Base-by-base conservation (phyloP, 768 basidiomycete genomes). In the Agaricus sinodeliciosus region DNA sequence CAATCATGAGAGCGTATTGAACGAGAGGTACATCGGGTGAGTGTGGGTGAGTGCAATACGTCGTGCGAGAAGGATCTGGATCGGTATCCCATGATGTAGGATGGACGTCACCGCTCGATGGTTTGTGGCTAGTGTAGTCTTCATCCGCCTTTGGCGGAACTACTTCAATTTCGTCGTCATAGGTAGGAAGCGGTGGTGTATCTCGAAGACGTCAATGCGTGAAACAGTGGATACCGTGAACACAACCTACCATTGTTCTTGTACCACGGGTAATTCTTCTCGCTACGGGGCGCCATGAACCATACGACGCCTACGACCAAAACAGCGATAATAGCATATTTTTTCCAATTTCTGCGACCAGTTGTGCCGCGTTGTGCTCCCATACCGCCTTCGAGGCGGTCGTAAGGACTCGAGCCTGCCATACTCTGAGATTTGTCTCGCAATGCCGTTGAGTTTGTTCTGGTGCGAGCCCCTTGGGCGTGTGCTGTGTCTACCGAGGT, bases 1-100 rank as follows among this genome's bases (percentile, higher is more conserved):
- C 96, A 70, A 98, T 90, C 85, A 97, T 96, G 62, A 98, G 79
- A 0, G 92, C 94, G 67, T 90, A 99, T 65, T 93, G 91, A 11
- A 95, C 86, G 53, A 95, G 73, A 0, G 78, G 80, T 22, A 70
- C 61, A 55, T 67, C 61, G 1, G 76, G 59, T 12, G 67, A 68
- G 65, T 82, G 67, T 0, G 91, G 80, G 0, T 66, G 51, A 0
- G 76, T 77, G 70, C 94, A 97, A 70, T 84, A 71, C 0, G 84
- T 79, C 0, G 92, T 94, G 56, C 77, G 78, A 34, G 77, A 67
- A 0, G 81, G 85, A 68, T 95, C 81, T 0, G 84, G 80, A 62
- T 94, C 91, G 15, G 80, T 78, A 42, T 84, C 84, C 59, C 79
- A 83, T 0, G 89, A 83, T 3, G 74, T 73, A 1, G 81, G 81